Evolutionary conservation across 1,284 basidiomycete species (phyloP).

Genomic region (Ceratobasidium theobromae): DNA sequence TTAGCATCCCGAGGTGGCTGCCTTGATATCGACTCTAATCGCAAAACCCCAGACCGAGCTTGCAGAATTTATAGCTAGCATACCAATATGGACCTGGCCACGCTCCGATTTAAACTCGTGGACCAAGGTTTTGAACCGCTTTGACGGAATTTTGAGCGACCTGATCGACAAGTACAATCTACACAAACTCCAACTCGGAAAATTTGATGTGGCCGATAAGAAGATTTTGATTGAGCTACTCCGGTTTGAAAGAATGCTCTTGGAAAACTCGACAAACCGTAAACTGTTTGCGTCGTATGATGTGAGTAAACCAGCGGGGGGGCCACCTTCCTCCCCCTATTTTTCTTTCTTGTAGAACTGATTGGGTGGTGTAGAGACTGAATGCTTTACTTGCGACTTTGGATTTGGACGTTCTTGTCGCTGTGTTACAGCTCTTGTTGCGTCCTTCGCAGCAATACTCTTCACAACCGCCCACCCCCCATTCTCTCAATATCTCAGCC

Average conservation of each 20-base stretch:
- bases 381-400: conserved; percentile 86
- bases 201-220: conserved; percentile 79
- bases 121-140: conserved; percentile 93
- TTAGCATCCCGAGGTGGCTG: conserved; percentile 73
- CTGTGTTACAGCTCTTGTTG: conserved; percentile 82
- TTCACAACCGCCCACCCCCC: conserved; percentile 73
- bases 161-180: conserved; percentile 82
- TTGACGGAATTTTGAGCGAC: conserved; percentile 85
- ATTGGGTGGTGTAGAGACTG: conserved; percentile 62
- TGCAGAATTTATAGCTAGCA: conserved; percentile 59
- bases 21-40: conserved; percentile 69
- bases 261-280: conserved; percentile 98
- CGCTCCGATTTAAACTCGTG: conserved; percentile 96
- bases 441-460: conserved; percentile 95
- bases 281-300: conserved; percentile 98
- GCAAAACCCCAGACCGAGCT: conserved; percentile 67
- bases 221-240: conserved; percentile 79
- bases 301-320: conserved; percentile 54
- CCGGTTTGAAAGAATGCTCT: conserved; percentile 81
- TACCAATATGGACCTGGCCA: conserved; percentile 90
- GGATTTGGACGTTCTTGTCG: conserved; percentile 86
- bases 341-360: neutral
- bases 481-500: conserved; percentile 74
- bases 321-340: neutral
- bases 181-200: conserved; percentile 77